These are phyloP conservation scores for Ogataea hybrid DNA, from an alignment of 1,139 yeast species.

Conservation along the genomic window DNA sequence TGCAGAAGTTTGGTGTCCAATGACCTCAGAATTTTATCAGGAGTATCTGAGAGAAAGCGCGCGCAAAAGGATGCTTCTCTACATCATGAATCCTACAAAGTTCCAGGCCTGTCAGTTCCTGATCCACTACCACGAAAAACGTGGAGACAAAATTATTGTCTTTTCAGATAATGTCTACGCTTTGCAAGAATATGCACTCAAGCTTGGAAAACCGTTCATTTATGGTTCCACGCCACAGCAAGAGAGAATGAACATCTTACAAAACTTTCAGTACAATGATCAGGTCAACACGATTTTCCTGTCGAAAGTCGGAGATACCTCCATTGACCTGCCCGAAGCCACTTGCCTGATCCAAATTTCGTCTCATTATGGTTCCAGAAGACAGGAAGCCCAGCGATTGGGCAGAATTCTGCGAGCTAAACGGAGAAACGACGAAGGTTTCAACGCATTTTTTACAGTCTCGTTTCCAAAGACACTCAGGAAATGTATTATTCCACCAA, in stretches of 20 bases:
- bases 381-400: constrained; percentile 97
- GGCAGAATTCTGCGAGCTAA: constrained; percentile 97
- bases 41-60: constrained; percentile 89
- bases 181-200: constrained; percentile 89
- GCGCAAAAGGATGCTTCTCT: constrained; percentile 87
- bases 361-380: constrained; percentile 98
- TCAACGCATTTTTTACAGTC: constrained; percentile 96
- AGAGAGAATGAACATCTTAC: constrained; percentile 95
- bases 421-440: constrained; percentile 98
- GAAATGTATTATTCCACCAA: constrained; percentile 99
- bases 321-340: constrained; percentile 97
- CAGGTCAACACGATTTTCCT: constrained; percentile 92
- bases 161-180: constrained; percentile 98
- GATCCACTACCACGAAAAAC: constrained; percentile 92
- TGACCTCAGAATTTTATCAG: constrained; percentile 97
- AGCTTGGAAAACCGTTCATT: constrained; percentile 91
- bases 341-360: constrained; percentile 97
- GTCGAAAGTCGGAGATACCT: constrained; percentile 97
- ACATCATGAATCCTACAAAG: constrained; percentile 99
- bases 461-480: constrained; percentile 96
- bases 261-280: constrained; percentile 95
- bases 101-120: constrained; percentile 97
- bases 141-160: constrained; percentile 98
- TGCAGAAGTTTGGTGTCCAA: constrained; percentile 99
- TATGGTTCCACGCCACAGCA: constrained; percentile 98